A percentile compares a stretch with the other conserved stretches of the same genome.
phyloP scores from a whole-genome alignment of 805 yeast species.

The Lachancea quebecensis region DNA sequence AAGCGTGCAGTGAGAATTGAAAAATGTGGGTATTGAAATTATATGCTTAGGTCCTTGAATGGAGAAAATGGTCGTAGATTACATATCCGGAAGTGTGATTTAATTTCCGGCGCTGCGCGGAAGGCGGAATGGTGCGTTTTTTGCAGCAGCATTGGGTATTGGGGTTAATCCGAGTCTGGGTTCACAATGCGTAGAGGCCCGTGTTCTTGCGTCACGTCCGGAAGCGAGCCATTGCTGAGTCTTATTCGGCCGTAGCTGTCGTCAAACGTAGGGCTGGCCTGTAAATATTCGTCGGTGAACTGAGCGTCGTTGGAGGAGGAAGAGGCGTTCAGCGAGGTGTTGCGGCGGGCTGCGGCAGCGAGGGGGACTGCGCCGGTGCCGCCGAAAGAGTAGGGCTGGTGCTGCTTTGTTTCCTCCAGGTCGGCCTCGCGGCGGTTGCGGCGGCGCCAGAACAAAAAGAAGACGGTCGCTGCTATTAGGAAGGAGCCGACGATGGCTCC shows the following conservation, averaged over 20 bases:
- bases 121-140: background rate
- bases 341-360: constrained; percentile 12
- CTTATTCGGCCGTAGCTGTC: constrained; percentile 39
- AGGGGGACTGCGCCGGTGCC: constrained; percentile 24
- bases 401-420: constrained; percentile 36
- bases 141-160: background rate
- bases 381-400: constrained; percentile 33
- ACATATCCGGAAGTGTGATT: background rate
- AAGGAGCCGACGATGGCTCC: constrained; percentile 43
- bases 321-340: constrained; percentile 1
- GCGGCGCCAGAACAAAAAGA: constrained; percentile 39
- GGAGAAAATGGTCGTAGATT: background rate
- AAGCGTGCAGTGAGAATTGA: background rate
- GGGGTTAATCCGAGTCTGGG: constrained; percentile 24
- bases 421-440: constrained; percentile 34
- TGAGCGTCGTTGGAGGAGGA: background rate
- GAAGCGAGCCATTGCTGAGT: constrained; percentile 49
- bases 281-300: constrained; percentile 6
- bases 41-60: constrained; percentile 1
- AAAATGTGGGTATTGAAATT: background rate
- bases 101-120: background rate
- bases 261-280: constrained; percentile 20
- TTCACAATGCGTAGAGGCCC: constrained; percentile 45
- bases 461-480: constrained; percentile 34
- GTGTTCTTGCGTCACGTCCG: constrained; percentile 38